Evolutionary conservation across 192 early-diverging fungal genomes (phyloP), one percentile per base, ranked within the genome.

Genomic region (Coemansia sp.): DNA sequence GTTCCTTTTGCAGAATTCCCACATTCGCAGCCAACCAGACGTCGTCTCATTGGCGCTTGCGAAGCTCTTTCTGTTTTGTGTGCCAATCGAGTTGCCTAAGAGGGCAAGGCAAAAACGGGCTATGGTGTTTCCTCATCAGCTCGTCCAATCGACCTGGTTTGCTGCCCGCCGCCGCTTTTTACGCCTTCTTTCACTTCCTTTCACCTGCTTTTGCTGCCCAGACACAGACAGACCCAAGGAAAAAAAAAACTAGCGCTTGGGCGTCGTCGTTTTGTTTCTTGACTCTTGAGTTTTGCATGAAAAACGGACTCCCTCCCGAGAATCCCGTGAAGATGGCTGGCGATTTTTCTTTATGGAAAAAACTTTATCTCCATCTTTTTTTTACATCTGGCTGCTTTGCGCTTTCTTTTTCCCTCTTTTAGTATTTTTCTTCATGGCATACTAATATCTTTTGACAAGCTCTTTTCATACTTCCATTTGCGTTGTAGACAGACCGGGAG

Each of bases 351-450:
- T 7, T 2, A 30, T 12, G 24, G 24, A 26, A 53, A 53, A 53
- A 53, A 53, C 51, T 53, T 30, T 53, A 53, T 53, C 51, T 53
- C 51, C 16, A 7, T 53, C 24, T 26, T 26, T 53, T 53, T 53
- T 53, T 26, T 53, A 14, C 51, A 53, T 26, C 23, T 21, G 6
- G 9, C 51, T 53, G 6, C 26, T 21, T 49, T 49, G 16, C n/a
- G 10, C 51, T 4, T 53, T 21, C 16, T 15, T 53, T 53, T 53
- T 30, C 14, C 5, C 14, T 26, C 16, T 23, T 53, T 53, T 53
- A 2, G 6, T 53, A 8, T 26, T 26, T 26, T 53, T 53, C 24
- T 53, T 10, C 14, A 53, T 53, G 24, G 51, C 51, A 53, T 53
- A 53, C 51, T 53, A 53, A 53, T 53, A 53, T 26, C 10, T 9